These are phyloP conservation scores for Lathyrus oleraceus DNA, from an alignment of 306 rosid species.

Conservation along the genomic window DNA sequence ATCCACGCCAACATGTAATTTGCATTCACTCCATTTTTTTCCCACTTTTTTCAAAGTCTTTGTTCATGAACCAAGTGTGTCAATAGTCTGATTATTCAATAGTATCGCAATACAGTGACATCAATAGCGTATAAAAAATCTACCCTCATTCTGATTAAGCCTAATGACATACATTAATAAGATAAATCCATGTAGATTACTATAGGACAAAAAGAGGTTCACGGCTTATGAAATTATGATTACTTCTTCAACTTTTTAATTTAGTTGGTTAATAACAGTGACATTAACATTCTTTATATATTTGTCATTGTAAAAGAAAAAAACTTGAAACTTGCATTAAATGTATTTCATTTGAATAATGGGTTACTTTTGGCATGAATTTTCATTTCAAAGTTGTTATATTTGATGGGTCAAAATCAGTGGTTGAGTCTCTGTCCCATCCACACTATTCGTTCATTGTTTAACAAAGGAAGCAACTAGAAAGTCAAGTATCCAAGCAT, in stretches of 20 bases:
- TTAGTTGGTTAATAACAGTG: too few species aligned
- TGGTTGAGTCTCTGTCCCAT: neutral
- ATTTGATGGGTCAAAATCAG: neutral
- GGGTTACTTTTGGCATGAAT: neutral
- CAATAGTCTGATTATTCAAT: neutral
- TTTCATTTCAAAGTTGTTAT: neutral
- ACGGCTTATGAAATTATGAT: conserved; percentile 5
- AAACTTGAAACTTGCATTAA: neutral
- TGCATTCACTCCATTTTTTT: neutral
- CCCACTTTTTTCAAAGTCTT: neutral
- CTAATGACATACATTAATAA: too few species aligned
- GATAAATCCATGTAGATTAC: too few species aligned
- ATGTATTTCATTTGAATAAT: neutral
- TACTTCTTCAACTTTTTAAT: conserved; percentile 3
- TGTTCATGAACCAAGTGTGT: neutral
- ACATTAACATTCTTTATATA: neutral
- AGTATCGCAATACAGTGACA: neutral
- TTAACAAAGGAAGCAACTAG: neutral
- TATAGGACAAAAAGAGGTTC: neutral
- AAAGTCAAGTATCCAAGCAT: too few species aligned
- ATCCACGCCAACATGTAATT: neutral
- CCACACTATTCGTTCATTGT: neutral
- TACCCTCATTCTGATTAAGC: too few species aligned
- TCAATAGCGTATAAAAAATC: neutral
- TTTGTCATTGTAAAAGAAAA: neutral